Evolutionary conservation across 2,329 filamentous ascomycete species (phyloP).

Genomic region (Ilyonectria mors-panacis): DNA sequence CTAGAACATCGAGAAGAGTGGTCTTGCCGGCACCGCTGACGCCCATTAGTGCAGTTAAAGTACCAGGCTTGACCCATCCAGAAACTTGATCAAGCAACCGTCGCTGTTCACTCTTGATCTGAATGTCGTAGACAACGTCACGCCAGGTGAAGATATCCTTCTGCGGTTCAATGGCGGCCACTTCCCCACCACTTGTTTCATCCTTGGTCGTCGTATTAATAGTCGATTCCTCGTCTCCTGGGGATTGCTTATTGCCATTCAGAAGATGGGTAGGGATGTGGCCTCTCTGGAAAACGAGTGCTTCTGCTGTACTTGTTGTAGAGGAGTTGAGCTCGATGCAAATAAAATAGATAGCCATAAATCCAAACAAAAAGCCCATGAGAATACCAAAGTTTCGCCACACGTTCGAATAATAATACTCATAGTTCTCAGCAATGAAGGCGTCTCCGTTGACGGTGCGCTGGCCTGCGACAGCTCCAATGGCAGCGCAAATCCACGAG

Average conservation of each 20-base stretch:
- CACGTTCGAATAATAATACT: conserved; percentile 70
- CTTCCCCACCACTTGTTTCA: conserved; percentile 36
- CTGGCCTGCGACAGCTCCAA: conserved; percentile 69
- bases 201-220: conserved; percentile 43
- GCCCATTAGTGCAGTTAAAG: conserved; percentile 83
- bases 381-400: conserved; percentile 82
- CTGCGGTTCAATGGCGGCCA: conserved; percentile 57
- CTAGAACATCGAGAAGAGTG: conserved; percentile 59
- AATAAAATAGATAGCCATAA: conserved; percentile 74
- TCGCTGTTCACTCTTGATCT: conserved; percentile 81
- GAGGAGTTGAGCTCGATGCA: conserved; percentile 77
- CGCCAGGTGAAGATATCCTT: conserved; percentile 83
- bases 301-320: conserved; percentile 75
- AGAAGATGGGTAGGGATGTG: conserved; percentile 62
- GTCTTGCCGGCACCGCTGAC: conserved; percentile 66
- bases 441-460: conserved; percentile 71
- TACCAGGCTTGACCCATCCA: conserved; percentile 93
- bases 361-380: conserved; percentile 74
- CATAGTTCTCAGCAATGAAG: conserved; percentile 70
- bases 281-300: conserved; percentile 76
- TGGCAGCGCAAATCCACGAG: conserved; percentile 67
- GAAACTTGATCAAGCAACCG: conserved; percentile 83
- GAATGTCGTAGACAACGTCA: conserved; percentile 78
- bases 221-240: conserved; percentile 50
- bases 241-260: conserved; percentile 47